phyloP scores from a whole-genome alignment of 257 asterid genomes.

The Buddleja alternifolia region DNA sequence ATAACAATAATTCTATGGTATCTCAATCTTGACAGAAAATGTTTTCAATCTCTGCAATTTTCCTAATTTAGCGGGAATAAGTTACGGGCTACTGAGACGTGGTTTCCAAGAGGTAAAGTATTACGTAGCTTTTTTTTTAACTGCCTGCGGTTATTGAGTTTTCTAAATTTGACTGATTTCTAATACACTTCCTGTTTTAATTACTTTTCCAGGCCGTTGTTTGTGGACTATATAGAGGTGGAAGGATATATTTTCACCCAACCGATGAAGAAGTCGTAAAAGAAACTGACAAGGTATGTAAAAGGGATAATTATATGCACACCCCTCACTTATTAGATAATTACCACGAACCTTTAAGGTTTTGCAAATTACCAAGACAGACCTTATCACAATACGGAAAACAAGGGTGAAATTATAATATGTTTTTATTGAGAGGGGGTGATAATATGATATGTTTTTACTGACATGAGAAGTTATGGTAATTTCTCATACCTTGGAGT shows the following conservation, averaged over 20 bases:
- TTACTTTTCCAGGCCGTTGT: slow-evolving; percentile 68
- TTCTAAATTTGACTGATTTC: neutral
- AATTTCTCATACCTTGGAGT: too few species aligned
- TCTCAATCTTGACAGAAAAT: slow-evolving; percentile 68
- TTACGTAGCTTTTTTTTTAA: too few species aligned
- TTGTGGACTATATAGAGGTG: slow-evolving; percentile 82
- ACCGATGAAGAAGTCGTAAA: slow-evolving; percentile 72
- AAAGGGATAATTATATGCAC: neutral
- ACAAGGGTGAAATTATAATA: too few species aligned
- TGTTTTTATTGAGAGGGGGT: too few species aligned
- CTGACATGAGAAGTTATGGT: too few species aligned
- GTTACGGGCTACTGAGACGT: slow-evolving; percentile 71
- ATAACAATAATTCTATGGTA: neutral
- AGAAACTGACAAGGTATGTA: slow-evolving; percentile 76
- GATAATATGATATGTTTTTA: too few species aligned
- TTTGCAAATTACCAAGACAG: neutral
- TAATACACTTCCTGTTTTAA: neutral
- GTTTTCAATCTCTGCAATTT: slow-evolving; percentile 92
- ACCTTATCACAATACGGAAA: neutral
- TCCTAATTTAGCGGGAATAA: slow-evolving; percentile 75
- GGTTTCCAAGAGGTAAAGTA: slow-evolving; percentile 84
- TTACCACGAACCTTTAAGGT: neutral
- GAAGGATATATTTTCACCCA: slow-evolving; percentile 85
- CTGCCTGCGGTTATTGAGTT: neutral
- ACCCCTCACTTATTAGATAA: neutral